Evolutionary conservation across 805 yeast genomes (phyloP).

Genomic region (Wickerhamiella hasegawae): DNA sequence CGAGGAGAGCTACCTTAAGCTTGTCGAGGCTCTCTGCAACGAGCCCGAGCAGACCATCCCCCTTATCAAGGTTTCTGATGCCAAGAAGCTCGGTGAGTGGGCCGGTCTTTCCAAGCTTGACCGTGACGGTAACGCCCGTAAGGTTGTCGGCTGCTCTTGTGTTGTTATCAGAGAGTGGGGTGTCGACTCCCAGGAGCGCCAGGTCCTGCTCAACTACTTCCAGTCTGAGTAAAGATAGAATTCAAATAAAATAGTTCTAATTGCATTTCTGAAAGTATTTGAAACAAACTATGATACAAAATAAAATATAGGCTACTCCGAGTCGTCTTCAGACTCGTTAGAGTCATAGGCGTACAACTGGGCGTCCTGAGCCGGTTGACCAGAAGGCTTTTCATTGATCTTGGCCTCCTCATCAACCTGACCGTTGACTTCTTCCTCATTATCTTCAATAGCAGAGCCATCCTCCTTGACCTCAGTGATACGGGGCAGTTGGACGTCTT

Average conservation of each 20-base stretch:
- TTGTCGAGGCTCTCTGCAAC: slow-evolving; percentile 98
- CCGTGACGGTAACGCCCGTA: slow-evolving; percentile 99
- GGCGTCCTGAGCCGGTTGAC: not conserved
- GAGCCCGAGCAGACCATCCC: slow-evolving; percentile 94
- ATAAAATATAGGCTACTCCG: too few relatives aligned
- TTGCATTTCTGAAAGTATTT: not conserved
- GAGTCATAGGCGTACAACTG: not conserved
- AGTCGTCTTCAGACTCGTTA: not conserved
- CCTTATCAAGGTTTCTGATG: slow-evolving; percentile 97
- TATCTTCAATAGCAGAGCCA: not conserved
- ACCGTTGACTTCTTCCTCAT: not conserved
- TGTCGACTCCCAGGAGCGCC: slow-evolving; percentile 96
- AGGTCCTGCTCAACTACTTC: slow-evolving; percentile 90
- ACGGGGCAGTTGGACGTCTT: slow-evolving; percentile 6
- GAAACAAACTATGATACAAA: not conserved
- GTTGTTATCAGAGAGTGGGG: slow-evolving; percentile 99
- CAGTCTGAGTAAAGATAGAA: slow-evolving; percentile 50
- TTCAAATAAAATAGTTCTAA: not conserved
- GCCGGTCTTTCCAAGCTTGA: slow-evolving; percentile 99
- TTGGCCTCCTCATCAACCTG: not conserved
- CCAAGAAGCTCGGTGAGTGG: slow-evolving; percentile 99
- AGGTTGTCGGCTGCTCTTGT: slow-evolving; percentile 99
- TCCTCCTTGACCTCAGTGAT: not conserved
- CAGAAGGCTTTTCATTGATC: not conserved
- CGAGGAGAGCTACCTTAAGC: slow-evolving; percentile 90